A percentile compares a stretch with the other conserved stretches of the same genome.
phyloP scores from a whole-genome alignment of 1,139 yeast species.

The Pichia inconspicua region DNA sequence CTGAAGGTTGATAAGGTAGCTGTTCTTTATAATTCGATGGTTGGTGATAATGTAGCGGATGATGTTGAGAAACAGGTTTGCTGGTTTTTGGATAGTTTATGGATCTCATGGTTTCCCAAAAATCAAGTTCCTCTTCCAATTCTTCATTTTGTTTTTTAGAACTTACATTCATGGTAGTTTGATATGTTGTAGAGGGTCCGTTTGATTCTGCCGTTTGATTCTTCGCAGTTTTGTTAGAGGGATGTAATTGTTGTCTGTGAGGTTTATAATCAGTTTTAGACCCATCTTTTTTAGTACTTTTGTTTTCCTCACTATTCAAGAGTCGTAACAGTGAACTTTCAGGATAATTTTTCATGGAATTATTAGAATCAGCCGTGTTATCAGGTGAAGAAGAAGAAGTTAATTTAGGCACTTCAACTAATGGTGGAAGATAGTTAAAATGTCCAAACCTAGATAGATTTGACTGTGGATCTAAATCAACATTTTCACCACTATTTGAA shows the following conservation, averaged over 20 bases:
- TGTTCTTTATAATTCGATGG: slow-evolving; percentile 18
- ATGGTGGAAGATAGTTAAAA: slow-evolving; percentile 65
- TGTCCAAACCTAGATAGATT: slow-evolving; percentile 56
- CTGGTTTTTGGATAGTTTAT: slow-evolving; percentile 31
- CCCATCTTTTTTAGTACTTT: slow-evolving; percentile 3
- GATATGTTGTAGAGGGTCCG: background rate
- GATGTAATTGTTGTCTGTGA: slow-evolving; percentile 15
- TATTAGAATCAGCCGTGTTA: slow-evolving; percentile 22
- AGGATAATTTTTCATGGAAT: slow-evolving; percentile 23
- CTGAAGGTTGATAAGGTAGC: slow-evolving; percentile 16
- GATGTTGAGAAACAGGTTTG: slow-evolving; percentile 41
- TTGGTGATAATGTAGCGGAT: slow-evolving; percentile 36
- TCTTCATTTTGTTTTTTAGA: slow-evolving; percentile 20
- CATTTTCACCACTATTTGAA: slow-evolving; percentile 33
- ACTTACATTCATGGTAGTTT: background rate
- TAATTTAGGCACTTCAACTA: slow-evolving; percentile 62
- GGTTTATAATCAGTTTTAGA: slow-evolving; percentile 6
- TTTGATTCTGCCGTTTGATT: background rate
- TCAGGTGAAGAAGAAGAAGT: slow-evolving; percentile 47
- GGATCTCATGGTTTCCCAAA: slow-evolving; percentile 64
- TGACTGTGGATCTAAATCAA: slow-evolving; percentile 42
- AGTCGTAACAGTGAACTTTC: slow-evolving; percentile 39
- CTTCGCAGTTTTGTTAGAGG: background rate
- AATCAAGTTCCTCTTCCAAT: slow-evolving; percentile 49
- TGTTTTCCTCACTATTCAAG: slow-evolving; percentile 28